Evolutionary conservation across 805 yeast species (phyloP), one percentile per base, ranked within the genome.

Genomic region (Hanseniaspora guilliermondii): DNA sequence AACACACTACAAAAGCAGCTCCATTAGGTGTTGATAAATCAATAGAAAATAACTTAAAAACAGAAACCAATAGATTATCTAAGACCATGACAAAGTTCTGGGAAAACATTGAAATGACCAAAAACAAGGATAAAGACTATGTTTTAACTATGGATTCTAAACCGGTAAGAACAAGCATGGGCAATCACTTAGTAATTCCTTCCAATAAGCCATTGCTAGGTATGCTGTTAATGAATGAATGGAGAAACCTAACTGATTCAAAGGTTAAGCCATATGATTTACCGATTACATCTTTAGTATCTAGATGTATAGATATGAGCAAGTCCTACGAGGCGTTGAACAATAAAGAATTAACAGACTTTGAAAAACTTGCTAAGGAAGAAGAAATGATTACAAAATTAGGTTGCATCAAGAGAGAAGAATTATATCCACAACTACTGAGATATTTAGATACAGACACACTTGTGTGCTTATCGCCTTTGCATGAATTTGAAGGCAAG

Each of bases 401-500:
- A 38, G 88, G 89, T 9, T 55, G 54, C 27, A 77, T 73, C 57
- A 69, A 69, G 47, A 64, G 79, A 42, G 76, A 74, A 4, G 77
- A 76, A 42, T 77, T 87, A 21, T 76, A 78, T 57, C 67, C 74
- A 42, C 77, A 76, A 58, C 69, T 93, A 58, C 70, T 91, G 62
- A 79, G 89, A 54, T 93, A 89, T 64, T 72, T 94, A 56, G 98
- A 93, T 66, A 93, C 98, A 0, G 99, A 93, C 67, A 88, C 97
- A 1, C 72, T 95, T 58, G 73, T 93, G 53, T 87, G 91, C 8
- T 84, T 89, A 63, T 82, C 96, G 1, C 95, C 96, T 12, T 59
- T 61, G 11, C 74, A 72, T 41, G 97, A 91, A 65, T 87, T 85
- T 64, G 89, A 85, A 60, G 97, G 97, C 9, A 73, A 71, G 41